Evolutionary conservation across 164 flowering plant species (phyloP), one percentile per base, ranked within the genome.

Genomic region (Berberis thunbergii): DNA sequence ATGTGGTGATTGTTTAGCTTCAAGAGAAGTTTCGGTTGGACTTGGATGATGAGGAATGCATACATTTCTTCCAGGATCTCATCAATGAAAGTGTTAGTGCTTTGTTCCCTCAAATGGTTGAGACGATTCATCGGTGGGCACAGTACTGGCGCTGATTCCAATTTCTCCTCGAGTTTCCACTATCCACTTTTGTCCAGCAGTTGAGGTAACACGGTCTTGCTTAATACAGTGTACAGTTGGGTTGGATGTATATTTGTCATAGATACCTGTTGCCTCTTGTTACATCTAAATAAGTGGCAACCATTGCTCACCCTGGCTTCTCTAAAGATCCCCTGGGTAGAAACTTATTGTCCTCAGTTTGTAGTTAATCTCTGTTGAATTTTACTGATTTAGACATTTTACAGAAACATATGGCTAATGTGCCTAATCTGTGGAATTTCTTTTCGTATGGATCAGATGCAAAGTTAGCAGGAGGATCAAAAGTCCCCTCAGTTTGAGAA

Each of bases 91-190:
- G 99, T 75, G 99, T 95, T 43, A 89, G 96, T 75, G 99, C 99
- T n/a, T 76, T 95, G 75, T 95, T 95, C 65, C 99, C 99, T 60
- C 99, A 95, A 83, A 91, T 95, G 99, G 99, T 95, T 65, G 99
- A 95, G 70, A 95, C 99, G 54, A 95, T 95, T 74, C 99, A 95
- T 71, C 81, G 99, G 8, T 95, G 99, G 99, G 99, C 99, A 59
- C 97, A 91, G 60, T 95, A 91, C 64, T 95, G 99, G 99, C 91
- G 99, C 60, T 95, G 80, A 85, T 54, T 61, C 62, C 13, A 43
- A 1, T 39, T 62, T 61, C n/a, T 39, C 53, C 39, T 64, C 38
- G 49, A 12, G 7, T 12, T 59, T 64, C n/a, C 26, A 45, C 43
- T 0, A 8, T 6, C 38, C 56, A 50, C 49, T 57, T 60, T 46